phyloP scores from a whole-genome alignment of 352 stramenopile genomes.

The Globisporangium paddicum region DNA sequence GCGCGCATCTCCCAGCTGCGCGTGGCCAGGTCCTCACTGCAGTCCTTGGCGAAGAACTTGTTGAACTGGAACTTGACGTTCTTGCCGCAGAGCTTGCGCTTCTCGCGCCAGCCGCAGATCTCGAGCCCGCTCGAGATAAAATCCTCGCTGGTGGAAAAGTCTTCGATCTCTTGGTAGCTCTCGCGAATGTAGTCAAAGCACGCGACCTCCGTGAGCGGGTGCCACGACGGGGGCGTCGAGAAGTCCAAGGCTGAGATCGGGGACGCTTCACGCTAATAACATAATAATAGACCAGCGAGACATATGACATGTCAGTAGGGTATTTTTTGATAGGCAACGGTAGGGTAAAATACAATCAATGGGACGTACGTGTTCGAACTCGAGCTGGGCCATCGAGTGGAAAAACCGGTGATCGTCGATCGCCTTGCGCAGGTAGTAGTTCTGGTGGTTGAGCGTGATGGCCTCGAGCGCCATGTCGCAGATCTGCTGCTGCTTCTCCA shows the following conservation, averaged over 20 bases:
- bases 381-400: slow-evolving; percentile 54
- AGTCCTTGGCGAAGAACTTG: slow-evolving; percentile 48
- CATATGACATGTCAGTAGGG: not conserved
- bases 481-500: slow-evolving; percentile 23
- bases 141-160: slow-evolving; percentile 40
- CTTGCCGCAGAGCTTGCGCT: slow-evolving; percentile 48
- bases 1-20: slow-evolving; percentile 54
- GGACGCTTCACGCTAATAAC: slow-evolving; percentile 32
- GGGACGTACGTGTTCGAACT: slow-evolving; percentile 51
- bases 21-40: slow-evolving; percentile 39
- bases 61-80: slow-evolving; percentile 61
- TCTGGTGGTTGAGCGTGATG: slow-evolving; percentile 41
- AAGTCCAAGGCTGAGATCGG: slow-evolving; percentile 20
- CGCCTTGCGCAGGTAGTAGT: slow-evolving; percentile 39
- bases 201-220: slow-evolving; percentile 30
- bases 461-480: slow-evolving; percentile 35
- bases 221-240: slow-evolving; percentile 26
- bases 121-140: slow-evolving; percentile 46
- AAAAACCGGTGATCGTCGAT: slow-evolving; percentile 56
- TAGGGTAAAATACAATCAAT: not conserved
- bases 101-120: slow-evolving; percentile 57
- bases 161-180: slow-evolving; percentile 46
- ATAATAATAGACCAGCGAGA: not conserved
- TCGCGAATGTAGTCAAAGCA: slow-evolving; percentile 44
- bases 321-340: too few relatives aligned